These are phyloP conservation scores for Lagerstroemia speciosa DNA, from an alignment of 345 rosid species.

Conservation along the genomic window DNA sequence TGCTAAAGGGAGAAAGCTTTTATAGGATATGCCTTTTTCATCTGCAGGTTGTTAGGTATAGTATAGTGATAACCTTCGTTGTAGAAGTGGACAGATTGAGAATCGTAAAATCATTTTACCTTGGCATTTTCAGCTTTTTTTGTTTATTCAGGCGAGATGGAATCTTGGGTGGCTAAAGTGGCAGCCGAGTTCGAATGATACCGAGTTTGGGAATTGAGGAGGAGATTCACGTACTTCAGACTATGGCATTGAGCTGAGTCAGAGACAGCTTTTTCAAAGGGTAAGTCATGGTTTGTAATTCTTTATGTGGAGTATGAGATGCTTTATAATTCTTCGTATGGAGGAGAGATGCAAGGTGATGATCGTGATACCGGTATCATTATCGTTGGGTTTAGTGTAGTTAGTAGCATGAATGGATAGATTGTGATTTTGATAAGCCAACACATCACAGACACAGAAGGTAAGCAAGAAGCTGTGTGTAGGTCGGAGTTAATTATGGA, in stretches of 20 bases:
- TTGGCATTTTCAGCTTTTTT: constrained; percentile 9
- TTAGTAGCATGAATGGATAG: too few species aligned
- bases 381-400: too few species aligned
- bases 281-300: background rate
- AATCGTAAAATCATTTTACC: constrained; percentile 59
- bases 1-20: background rate
- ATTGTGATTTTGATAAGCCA: too few species aligned
- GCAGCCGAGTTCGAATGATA: constrained; percentile 41
- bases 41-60: constrained; percentile 16
- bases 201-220: constrained; percentile 23
- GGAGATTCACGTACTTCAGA: too few species aligned
- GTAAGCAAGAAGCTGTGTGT: too few species aligned
- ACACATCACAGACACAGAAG: too few species aligned
- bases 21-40: too few species aligned
- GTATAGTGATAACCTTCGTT: constrained; percentile 44
- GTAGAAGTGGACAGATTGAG: constrained; percentile 53
- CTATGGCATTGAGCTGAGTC: background rate
- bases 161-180: background rate
- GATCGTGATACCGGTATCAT: background rate
- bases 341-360: background rate
- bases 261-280: background rate
- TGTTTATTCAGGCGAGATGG: background rate
- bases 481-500: too few species aligned
- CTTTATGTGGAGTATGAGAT: background rate
- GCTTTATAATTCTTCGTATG: constrained; percentile 4